Evolutionary conservation across 441 rosid species (phyloP).

Genomic region (Hura crepitans): DNA sequence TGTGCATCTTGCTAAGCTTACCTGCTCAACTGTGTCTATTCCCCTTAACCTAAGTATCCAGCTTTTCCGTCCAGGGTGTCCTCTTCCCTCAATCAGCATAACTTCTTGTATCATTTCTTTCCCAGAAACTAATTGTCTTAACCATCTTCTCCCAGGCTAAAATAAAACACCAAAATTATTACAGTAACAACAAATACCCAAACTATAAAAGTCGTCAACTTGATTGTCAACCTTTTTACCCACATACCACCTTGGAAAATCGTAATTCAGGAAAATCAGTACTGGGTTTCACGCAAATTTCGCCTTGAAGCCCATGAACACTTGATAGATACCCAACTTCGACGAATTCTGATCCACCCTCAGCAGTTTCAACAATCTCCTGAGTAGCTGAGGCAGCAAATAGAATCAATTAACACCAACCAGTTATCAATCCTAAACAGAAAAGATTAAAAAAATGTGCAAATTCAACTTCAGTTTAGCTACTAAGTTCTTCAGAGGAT

Average conservation of each 20-base stretch:
- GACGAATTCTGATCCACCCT: constrained; percentile 40
- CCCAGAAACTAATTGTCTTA: constrained; percentile 58
- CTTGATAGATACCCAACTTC: constrained; percentile 72
- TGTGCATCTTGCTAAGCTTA: constrained; percentile 21
- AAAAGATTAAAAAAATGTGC: neutral
- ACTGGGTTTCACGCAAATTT: constrained; percentile 61
- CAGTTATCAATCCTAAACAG: neutral
- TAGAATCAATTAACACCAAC: neutral
- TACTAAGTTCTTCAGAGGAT: neutral
- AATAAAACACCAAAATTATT: constrained; percentile 7
- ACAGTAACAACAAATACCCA: neutral
- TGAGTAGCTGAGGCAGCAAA: constrained; percentile 40
- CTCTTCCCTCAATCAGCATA: constrained; percentile 73
- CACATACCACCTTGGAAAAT: constrained; percentile 48
- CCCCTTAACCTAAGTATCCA: constrained; percentile 84
- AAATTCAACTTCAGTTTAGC: neutral
- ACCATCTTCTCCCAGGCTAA: constrained; percentile 91
- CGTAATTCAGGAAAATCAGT: constrained; percentile 87
- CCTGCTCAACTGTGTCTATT: constrained; percentile 66
- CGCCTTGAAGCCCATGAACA: constrained; percentile 84
- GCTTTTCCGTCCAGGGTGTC: constrained; percentile 62
- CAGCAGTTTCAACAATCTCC: constrained; percentile 44
- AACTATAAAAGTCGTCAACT: neutral
- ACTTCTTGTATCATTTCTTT: constrained; percentile 61
- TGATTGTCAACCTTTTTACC: neutral